Conservation (phyloP, 352 stramenopile species). For the Pythium volutum region DNA sequence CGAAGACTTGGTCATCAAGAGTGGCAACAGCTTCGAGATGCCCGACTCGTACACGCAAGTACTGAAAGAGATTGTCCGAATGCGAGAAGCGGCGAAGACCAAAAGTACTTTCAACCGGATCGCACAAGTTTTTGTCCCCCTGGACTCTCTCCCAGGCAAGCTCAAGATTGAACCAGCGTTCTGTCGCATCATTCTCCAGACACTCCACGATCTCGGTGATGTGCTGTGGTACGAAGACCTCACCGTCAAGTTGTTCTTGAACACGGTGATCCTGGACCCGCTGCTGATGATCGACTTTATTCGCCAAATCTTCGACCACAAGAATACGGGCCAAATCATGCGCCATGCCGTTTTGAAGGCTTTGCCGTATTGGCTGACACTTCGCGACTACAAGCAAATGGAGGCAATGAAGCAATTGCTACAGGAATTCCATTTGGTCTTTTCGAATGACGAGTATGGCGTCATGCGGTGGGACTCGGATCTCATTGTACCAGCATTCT, state of each 20-base stretch:
- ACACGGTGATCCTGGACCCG: constrained; percentile 14
- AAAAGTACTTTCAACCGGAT: not conserved
- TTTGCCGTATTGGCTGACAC: not conserved
- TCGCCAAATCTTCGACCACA: constrained; percentile 12
- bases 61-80: not conserved
- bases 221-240: constrained; percentile 17
- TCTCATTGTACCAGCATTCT: constrained; percentile 2
- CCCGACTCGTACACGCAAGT: constrained; percentile 8
- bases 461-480: not conserved
- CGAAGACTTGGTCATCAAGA: not conserved
- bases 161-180: not conserved
- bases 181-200: constrained; percentile 1
- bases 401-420: constrained; percentile 5
- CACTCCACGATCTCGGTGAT: constrained; percentile 20
- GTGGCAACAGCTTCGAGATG: constrained; percentile 8
- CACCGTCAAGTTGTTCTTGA: not conserved
- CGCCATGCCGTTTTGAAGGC: not conserved
- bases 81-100: not conserved
- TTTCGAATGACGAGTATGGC: not conserved
- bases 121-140: not conserved
- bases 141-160: not conserved
- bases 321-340: not conserved
- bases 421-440: not conserved
- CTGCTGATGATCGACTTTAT: constrained; percentile 19
- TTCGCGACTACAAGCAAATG: not conserved